Evolutionary conservation across 352 stramenopile species (phyloP), one percentile per base, ranked within the genome.

Genomic region (Peronospora belbahrii): DNA sequence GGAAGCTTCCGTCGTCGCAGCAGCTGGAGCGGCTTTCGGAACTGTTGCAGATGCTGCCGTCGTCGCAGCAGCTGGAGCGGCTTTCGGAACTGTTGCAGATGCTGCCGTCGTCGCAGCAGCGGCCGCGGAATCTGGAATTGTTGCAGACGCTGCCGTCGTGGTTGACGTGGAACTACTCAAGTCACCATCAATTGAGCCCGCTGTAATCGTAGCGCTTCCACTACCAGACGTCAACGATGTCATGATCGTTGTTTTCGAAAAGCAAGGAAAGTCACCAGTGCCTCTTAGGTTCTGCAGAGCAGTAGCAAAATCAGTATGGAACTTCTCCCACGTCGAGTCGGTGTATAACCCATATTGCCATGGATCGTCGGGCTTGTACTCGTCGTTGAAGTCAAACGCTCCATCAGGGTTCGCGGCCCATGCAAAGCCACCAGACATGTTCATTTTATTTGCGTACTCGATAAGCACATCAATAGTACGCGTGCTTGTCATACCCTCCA

Each of bases 361-460:
- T 44, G 63, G 62, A 35, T 70, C 59, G 7, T 83, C 67, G 4
- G 63, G 57, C 56, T 65, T 59, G 62, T 83, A 85, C 50, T 67
- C 63, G 49, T 83, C 70, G 55, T 91, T 91, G 22, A 81, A 88
- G 56, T 83, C 63, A 58, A 88, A 91, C 4, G 68, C 46, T 34
- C 72, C 65, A 45, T 91, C 80, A 0, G 80, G 76, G 42, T 91
- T 91, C n/a, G 88, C 48, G 11, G 74, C 74, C 80, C 80, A 91
- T 11, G 67, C 75, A 46, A 88, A 91, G 6, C 80, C 80, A 13
- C 80, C 80, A 10, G 71, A 71, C 76, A 91, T 87, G 45, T 70
- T 70, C 39, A 70, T 73, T 8, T 74, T 52, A 1, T 72, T 65
- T 0, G 77, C 74, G 52, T 88, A 88, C 47, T 77, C 34, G 34